Percentiles rank a stretch among this genome's conserved stretches.
These are phyloP conservation scores for Daedaleopsis sinensis DNA, from an alignment of 768 basidiomycete genomes.

Conservation along the genomic window DNA sequence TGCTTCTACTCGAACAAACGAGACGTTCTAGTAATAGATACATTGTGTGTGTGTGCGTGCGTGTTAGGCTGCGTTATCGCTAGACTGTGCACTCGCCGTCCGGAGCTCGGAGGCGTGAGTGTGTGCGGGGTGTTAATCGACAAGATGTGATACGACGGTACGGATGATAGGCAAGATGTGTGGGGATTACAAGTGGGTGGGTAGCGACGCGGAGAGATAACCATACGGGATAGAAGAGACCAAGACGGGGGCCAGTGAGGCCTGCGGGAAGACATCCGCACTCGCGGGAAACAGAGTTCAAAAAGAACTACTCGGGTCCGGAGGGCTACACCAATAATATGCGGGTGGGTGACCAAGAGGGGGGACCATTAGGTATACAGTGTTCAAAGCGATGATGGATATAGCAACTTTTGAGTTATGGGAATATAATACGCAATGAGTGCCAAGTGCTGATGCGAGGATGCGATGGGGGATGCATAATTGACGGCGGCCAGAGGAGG, in stretches of 20 bases:
- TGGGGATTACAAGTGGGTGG: constrained; percentile 3
- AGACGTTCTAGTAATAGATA: constrained; percentile 8
- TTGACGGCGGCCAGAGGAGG: background rate
- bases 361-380: constrained; percentile 18
- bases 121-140: background rate
- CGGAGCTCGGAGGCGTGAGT: background rate
- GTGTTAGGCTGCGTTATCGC: constrained; percentile 5
- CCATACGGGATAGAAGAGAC: background rate
- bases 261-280: background rate
- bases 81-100: constrained; percentile 11
- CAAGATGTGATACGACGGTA: constrained; percentile 1
- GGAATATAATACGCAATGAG: constrained; percentile 8
- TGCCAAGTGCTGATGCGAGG: constrained; percentile 7
- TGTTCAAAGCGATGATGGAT: constrained; percentile 14
- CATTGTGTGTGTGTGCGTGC: constrained; percentile 5
- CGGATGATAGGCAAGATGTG: background rate
- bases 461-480: constrained; percentile 3
- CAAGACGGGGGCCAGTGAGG: constrained; percentile 4
- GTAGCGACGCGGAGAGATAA: background rate
- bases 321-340: background rate
- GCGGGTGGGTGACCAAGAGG: background rate
- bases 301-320: background rate
- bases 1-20: constrained; percentile 5
- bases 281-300: constrained; percentile 5
- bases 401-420: constrained; percentile 18